These are phyloP conservation scores for Pulveroboletus sp. DNA, from an alignment of 768 basidiomycete species.

Conservation along the genomic window DNA sequence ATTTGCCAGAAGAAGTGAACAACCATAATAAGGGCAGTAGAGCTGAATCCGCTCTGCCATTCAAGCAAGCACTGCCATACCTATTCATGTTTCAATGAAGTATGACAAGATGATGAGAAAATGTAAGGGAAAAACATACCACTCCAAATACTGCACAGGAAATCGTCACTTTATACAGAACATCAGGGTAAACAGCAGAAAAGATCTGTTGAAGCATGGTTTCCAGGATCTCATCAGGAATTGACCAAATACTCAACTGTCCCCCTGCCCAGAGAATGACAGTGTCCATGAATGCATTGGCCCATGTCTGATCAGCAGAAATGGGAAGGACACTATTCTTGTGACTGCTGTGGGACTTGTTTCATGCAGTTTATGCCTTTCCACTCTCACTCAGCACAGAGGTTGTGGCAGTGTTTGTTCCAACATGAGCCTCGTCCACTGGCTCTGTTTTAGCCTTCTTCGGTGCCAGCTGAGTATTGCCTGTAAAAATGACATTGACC, in stretches of 20 bases:
- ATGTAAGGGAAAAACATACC: neutral
- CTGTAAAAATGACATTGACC: neutral
- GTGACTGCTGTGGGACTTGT: neutral
- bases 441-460: neutral
- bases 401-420: neutral
- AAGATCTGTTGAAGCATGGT: too few relatives aligned
- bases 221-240: too few relatives aligned
- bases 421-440: neutral
- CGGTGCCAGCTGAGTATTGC: neutral
- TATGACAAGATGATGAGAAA: neutral
- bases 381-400: neutral
- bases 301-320: neutral
- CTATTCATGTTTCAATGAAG: neutral
- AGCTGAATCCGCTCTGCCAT: slow-evolving; percentile 3
- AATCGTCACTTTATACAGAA: neutral
- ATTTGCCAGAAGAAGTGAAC: slow-evolving; percentile 2
- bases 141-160: neutral
- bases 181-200: neutral
- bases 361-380: neutral
- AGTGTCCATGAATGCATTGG: neutral
- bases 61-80: slow-evolving; percentile 1
- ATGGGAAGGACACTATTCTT: neutral
- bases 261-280: slow-evolving; percentile 2
- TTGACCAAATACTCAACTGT: too few relatives aligned
- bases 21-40: neutral